Conservation (phyloP, 192 early-diverging fungal species). For the Coemansia sp. region DNA sequence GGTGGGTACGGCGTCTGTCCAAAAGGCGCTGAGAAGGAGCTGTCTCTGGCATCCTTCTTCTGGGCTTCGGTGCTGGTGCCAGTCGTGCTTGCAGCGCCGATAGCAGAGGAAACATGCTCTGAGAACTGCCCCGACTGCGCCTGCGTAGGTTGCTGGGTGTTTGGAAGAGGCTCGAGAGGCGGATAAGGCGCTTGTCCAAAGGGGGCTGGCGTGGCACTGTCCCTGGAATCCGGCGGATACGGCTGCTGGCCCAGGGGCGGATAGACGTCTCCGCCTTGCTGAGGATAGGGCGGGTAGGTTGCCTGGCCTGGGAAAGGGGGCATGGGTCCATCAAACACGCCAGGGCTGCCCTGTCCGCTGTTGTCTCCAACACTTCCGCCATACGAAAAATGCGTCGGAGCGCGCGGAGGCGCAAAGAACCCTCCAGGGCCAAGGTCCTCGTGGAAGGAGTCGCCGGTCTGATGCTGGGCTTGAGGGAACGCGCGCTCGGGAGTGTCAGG, state of each 20-base stretch:
- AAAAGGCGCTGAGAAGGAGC: no score
- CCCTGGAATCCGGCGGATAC: conserved; percentile 16
- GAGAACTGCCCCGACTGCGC: neutral
- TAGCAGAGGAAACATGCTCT: neutral
- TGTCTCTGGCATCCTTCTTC: neutral
- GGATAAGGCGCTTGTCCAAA: conserved; percentile 13
- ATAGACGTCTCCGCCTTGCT: conserved; percentile 10
- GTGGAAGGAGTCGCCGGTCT: neutral
- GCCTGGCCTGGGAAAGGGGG: conserved; percentile 10
- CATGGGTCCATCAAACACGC: no score
- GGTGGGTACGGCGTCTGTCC: conserved; percentile 13
- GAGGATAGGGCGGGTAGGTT: conserved; percentile 22
- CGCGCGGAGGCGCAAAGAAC: conserved; percentile 19
- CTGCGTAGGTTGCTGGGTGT: neutral
- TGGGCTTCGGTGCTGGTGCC: neutral
- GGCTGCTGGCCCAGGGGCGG: conserved; percentile 15
- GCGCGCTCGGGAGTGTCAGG: neutral
- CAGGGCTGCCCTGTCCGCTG: neutral
- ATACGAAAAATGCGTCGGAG: conserved; percentile 1
- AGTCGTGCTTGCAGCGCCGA: neutral
- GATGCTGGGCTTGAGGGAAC: conserved; percentile 2
- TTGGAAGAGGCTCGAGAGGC: neutral
- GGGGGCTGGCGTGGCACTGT: neutral
- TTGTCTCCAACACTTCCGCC: neutral
- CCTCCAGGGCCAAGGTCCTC: conserved; percentile 26